Base-by-base conservation (phyloP, 228 moss, liverwort and hornwort genomes). In the Sphagnum magellanicum region DNA sequence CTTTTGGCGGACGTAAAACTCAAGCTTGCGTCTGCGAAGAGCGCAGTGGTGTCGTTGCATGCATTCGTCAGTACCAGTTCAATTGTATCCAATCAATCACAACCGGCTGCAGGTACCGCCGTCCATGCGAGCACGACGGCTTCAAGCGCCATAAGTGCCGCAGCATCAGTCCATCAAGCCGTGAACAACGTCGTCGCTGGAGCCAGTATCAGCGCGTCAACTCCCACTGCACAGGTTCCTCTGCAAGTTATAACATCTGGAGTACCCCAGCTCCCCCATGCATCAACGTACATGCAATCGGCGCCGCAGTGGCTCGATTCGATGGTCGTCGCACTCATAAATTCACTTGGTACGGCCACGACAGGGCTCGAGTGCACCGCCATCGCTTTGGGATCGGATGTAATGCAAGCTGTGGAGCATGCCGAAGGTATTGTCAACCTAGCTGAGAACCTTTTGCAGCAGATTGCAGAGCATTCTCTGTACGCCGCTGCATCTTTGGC, bases 1-100 rank as follows among this genome's bases (percentile, higher is more conserved):
- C 90, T 94, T 5, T 71, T 94, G 13, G 86, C 91, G 50, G 88
- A 90, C 14, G 74, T 84, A 9, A 94, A 94, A 74, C 60, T 87
- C 46, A 91, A 93, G 67, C 71, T 93, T 4, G 67, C 85, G 5
- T 86, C 79, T 4, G 49, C 90, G 16, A 94, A 94, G 76, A 78
- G 85, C 16, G 9, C 88, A 51, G 66, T 90, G 8, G 57, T 94
- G 51, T 80, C 90, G 6, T 74, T 71, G 6, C 32, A 32, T 32
- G 32, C 32, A 32, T 32, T 32, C 3, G 32, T 32, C 32, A 32
- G 3, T 32, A 32, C 32, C 32, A 32, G 32, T 32, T 32, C 32
- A 32, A 32, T 32, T 32, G 32, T 32, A 32, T 32, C 32, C 32
- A 32, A 32, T 32, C 32, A 32, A 32, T 32, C 32, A 32, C 32